phyloP scores from a whole-genome alignment of 2,329 filamentous ascomycete genomes.

The Phoma sp. region DNA sequence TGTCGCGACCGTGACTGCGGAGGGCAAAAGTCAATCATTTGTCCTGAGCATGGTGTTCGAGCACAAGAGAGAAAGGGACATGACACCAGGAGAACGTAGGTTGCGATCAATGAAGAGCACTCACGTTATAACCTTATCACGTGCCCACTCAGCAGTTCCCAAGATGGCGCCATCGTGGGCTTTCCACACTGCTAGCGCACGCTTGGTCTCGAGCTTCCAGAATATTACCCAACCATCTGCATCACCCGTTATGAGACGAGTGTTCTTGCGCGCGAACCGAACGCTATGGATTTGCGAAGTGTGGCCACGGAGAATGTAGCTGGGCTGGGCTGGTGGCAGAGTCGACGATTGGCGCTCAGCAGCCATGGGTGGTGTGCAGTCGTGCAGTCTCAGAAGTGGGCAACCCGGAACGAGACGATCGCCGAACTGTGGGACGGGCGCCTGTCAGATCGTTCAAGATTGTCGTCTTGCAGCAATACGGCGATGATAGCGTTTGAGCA shows the following conservation, averaged over 20 bases:
- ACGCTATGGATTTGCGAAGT: slow-evolving; percentile 78
- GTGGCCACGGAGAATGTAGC: slow-evolving; percentile 84
- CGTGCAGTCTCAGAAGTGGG: slow-evolving; percentile 32
- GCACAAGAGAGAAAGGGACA: neutral
- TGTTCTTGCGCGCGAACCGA: slow-evolving; percentile 73
- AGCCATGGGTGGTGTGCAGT: slow-evolving; percentile 39
- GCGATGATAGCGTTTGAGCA: slow-evolving; percentile 16
- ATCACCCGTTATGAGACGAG: slow-evolving; percentile 82
- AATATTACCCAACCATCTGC: slow-evolving; percentile 86
- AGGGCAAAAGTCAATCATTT: neutral
- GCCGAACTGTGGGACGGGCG: slow-evolving; percentile 23
- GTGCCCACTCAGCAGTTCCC: slow-evolving; percentile 72
- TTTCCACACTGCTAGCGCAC: slow-evolving; percentile 83
- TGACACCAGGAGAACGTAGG: neutral
- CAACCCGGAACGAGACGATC: slow-evolving; percentile 41
- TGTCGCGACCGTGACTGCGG: slow-evolving; percentile 84
- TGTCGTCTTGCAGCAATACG: slow-evolving; percentile 11
- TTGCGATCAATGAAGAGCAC: slow-evolving; percentile 42
- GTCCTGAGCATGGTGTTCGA: neutral
- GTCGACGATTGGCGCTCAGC: slow-evolving; percentile 34
- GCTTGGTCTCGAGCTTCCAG: slow-evolving; percentile 84
- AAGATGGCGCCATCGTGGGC: slow-evolving; percentile 81
- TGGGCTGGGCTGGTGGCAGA: slow-evolving; percentile 61
- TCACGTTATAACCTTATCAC: slow-evolving; percentile 82
- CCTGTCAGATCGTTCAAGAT: slow-evolving; percentile 18